Base-by-base conservation (phyloP, 2,329 filamentous ascomycete species). In the Fusarium aywerte region DNA sequence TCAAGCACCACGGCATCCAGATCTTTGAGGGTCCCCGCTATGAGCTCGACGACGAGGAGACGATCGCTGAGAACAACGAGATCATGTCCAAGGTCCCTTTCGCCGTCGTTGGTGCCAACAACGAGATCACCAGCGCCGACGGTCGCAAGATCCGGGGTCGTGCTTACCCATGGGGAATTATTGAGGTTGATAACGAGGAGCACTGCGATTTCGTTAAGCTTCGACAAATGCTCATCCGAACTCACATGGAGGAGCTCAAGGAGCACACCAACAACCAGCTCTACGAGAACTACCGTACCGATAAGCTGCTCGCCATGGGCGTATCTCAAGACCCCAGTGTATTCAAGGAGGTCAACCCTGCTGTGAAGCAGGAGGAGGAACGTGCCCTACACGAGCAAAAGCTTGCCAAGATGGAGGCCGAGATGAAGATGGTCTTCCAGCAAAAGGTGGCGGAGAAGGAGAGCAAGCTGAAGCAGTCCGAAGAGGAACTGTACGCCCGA, bases 341-440 rank as follows among this genome's bases (percentile, higher is more conserved):
- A 74, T 99, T 99, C 92, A 99, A 99, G 89, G 96, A 99, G 89
- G 93, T 99, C 87, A 99, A 99, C 88, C 96, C 96, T 68, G 95
- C 96, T 44, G 96, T 98, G 83, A 99, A 99, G 90, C 96, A 99
- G 83, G 96, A 99, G 81, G 96, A 99, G 84, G 96, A 99, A 86
- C 93, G 96, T 76, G 90, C 92, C 69, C 87, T 99, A 73, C 96
- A 99, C 87, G 96, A 99, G 84, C 94, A 97, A 87, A 99, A 99
- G 87, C 92, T 99, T 74, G 93, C 95, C 81, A 99, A 99, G 92
- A 99, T 99, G 96, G 96, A 99, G 83, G 90, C 93, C 77, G 96
- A 99, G 82, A 99, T 99, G 96, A 99, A 99, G 92, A 97, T 97
- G 92, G 96, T 99, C 73, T 99, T 99, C 93, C 96, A 98, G 81